Evolutionary conservation across 805 yeast species (phyloP).

Genomic region (Kregervanrija fluxuum): DNA sequence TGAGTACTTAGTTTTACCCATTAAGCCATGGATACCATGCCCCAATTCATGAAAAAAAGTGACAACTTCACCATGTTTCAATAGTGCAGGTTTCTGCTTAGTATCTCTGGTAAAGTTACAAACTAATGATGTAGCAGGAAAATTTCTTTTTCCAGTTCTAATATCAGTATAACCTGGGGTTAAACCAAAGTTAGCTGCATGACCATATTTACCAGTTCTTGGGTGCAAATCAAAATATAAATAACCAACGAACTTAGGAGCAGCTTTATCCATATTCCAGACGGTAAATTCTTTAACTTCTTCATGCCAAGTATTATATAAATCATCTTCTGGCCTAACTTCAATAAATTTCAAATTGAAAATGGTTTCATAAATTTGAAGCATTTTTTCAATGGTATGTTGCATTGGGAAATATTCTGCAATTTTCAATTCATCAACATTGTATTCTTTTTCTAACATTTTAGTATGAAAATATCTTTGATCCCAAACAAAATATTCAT

Average conservation of each 20-base stretch:
- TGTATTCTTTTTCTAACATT: slow-evolving; percentile 58
- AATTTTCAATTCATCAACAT: slow-evolving; percentile 65
- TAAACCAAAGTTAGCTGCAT: slow-evolving; percentile 77
- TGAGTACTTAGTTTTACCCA: slow-evolving; percentile 57
- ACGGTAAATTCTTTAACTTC: slow-evolving; percentile 73
- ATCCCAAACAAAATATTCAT: slow-evolving; percentile 65
- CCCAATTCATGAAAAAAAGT: slow-evolving; percentile 89
- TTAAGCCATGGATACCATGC: slow-evolving; percentile 76
- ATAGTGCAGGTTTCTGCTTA: slow-evolving; percentile 59
- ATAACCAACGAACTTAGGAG: slow-evolving; percentile 69
- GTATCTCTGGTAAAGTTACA: slow-evolving; percentile 81
- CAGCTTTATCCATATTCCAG: slow-evolving; percentile 49
- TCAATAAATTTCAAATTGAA: slow-evolving; percentile 63
- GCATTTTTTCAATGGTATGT: slow-evolving; percentile 60
- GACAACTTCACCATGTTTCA: slow-evolving; percentile 71
- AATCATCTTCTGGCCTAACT: slow-evolving; percentile 30
- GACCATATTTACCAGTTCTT: slow-evolving; percentile 80
- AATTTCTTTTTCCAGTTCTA: slow-evolving; percentile 39
- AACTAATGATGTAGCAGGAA: slow-evolving; percentile 72
- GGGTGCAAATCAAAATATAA: slow-evolving; percentile 78
- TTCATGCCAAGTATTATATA: slow-evolving; percentile 58
- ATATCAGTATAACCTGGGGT: slow-evolving; percentile 48
- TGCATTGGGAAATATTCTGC: slow-evolving; percentile 75
- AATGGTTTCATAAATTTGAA: slow-evolving; percentile 59
- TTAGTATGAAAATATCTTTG: slow-evolving; percentile 57